Conservation (phyloP, 75 land plant species). For the Picea sitchensis region DNA sequence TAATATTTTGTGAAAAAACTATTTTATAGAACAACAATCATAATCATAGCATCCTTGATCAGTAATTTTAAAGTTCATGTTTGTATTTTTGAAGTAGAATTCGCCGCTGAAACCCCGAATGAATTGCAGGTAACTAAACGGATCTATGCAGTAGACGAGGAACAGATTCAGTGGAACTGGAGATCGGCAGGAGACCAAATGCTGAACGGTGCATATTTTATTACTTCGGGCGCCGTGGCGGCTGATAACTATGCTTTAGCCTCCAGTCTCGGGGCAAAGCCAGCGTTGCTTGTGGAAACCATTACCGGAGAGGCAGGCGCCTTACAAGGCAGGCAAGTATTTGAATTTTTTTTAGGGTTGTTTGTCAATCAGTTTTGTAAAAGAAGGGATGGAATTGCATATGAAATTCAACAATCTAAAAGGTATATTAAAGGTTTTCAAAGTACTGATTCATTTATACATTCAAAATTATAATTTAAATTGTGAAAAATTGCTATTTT, state of each 20-base stretch:
- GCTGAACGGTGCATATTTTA: slow-evolving; percentile 83
- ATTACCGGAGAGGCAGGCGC: slow-evolving; percentile 59
- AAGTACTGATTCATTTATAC: no score
- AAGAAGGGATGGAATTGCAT: no score
- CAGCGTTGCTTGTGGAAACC: slow-evolving; percentile 41
- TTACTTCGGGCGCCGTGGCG: slow-evolving; percentile 52
- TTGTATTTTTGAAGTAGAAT: not conserved
- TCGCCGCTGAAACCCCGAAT: not conserved
- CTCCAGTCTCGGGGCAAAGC: slow-evolving; percentile 55
- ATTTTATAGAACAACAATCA: no score
- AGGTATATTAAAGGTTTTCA: no score
- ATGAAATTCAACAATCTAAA: no score
- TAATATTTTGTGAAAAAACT: no score
- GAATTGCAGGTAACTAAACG: slow-evolving; percentile 72
- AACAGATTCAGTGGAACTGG: slow-evolving; percentile 80
- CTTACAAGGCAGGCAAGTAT: no score
- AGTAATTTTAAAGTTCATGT: not conserved
- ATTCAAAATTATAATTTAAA: no score
- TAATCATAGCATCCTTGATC: not conserved
- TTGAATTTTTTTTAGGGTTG: no score
- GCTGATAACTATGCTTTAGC: slow-evolving; percentile 52
- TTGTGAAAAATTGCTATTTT: no score
- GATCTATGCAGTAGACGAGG: slow-evolving; percentile 47
- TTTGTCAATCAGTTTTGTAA: no score
- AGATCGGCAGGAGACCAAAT: slow-evolving; percentile 72